Percentiles rank a stretch among this genome's conserved stretches.
Evolutionary conservation across 331 rosid genomes (phyloP).

Genomic region (Rosa hybrid): DNA sequence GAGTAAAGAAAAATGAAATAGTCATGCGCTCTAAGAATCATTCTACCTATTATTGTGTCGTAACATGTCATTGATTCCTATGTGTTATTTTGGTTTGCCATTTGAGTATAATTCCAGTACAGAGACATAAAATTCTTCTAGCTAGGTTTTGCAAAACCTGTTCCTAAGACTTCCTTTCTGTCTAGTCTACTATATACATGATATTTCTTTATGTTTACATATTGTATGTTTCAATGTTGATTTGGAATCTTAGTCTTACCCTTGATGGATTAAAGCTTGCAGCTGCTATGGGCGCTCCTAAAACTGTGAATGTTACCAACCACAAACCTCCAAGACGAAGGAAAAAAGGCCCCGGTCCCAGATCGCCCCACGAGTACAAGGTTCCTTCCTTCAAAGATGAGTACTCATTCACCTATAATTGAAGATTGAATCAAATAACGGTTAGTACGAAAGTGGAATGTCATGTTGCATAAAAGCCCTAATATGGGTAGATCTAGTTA

Average conservation of each 20-base stretch:
- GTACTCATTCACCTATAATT: conserved; percentile 87
- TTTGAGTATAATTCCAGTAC: background rate
- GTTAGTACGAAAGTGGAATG: background rate
- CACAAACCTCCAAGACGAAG: conserved; percentile 97
- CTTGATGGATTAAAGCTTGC: conserved; percentile 95
- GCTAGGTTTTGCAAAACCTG: background rate
- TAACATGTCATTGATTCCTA: background rate
- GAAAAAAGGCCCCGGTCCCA: conserved; percentile 77
- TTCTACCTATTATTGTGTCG: background rate
- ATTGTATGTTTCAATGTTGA: background rate
- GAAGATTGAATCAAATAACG: conserved; percentile 18
- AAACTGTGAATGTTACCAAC: conserved; percentile 66
- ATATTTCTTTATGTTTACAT: background rate
- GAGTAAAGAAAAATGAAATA: conserved; percentile 10
- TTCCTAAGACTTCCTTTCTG: background rate
- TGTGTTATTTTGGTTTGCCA: background rate
- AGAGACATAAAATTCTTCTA: background rate
- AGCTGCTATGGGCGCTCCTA: conserved; percentile 88
- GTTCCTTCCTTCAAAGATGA: conserved; percentile 73
- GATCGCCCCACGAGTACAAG: conserved; percentile 92
- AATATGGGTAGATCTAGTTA: background rate
- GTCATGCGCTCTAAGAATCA: too few relatives aligned
- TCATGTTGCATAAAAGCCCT: background rate
- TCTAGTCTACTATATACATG: too few relatives aligned
- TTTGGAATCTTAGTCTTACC: conserved; percentile 41